Base-by-base conservation (phyloP, 2,329 filamentous ascomycete species). In the Arthrinium puccinioides region DNA sequence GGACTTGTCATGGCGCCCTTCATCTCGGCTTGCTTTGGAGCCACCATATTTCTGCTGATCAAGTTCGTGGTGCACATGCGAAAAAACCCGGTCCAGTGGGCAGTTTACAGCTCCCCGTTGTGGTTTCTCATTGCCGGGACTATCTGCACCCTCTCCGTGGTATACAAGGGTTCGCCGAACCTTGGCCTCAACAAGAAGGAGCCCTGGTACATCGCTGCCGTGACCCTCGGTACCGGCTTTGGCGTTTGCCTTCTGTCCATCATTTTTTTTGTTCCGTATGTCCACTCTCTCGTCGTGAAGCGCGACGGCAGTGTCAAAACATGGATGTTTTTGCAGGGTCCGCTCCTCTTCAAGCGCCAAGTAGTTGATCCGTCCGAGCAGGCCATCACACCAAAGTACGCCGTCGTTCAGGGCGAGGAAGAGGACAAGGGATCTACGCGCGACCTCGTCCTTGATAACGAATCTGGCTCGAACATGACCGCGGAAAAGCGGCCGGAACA, bases 111-210 rank as follows among this genome's bases (percentile, higher is more conserved):
- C 36, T 79, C 82, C 2, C 84, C 84, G 9, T 76, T 84, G 63
- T 88, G 81, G 65, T 88, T 88, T 70, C 74, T 87, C 39, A 74
- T 88, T 41, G 82, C 84, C 38, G 81, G 71, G 39, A 85, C 81
- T 40, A 63, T 88, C 51, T 86, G 82, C 63, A 84, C 83, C 0
- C 69, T 89, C 5, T 86, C 81, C 31, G 79, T 89, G 50, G 83
- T 88, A 48, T 87, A 86, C 73, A 87, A 88, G 70, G 84, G 84
- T 23, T 86, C 83, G 8, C 82, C 84, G 19, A 79, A 69, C 41
- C 71, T 85, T 21, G 70, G 72, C 16, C 65, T 86, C 20, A 68
- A 64, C 64, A 75, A 81, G 61, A 83, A 80, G 67, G 79, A 82
- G 2, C 59, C 60, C 9, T 80, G 74, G 72, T 87, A 76, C 53